Conservation (phyloP, 495 filamentous ascomycete species). For the Sordaria brevicollis region DNA sequence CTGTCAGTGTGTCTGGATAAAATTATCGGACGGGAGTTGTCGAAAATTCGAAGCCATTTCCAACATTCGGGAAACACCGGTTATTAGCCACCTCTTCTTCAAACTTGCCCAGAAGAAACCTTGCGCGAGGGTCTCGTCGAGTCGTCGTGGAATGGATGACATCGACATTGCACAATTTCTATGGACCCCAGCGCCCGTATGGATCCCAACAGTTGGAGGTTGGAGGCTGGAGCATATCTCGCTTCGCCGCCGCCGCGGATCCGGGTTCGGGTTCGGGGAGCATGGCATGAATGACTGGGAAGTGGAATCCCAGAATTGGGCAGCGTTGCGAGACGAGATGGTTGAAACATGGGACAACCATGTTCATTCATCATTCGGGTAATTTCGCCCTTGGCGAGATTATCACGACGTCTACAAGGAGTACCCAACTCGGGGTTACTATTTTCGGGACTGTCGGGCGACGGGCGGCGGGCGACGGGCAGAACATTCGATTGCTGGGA, state of each 20-base stretch:
- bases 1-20: background rate
- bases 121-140: background rate
- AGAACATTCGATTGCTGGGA: background rate
- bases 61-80: background rate
- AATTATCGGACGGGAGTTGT: background rate
- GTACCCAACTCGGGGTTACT: background rate
- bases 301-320: background rate
- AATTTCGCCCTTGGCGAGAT: background rate
- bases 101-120: too few species aligned
- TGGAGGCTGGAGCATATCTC: too few species aligned
- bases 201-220: background rate
- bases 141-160: background rate
- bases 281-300: background rate
- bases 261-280: background rate
- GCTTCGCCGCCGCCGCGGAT: background rate
- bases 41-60: background rate
- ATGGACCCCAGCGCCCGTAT: background rate
- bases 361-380: background rate
- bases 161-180: background rate
- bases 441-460: background rate
- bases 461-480: too few species aligned
- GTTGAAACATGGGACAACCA: background rate
- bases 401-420: background rate
- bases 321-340: background rate
- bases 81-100: background rate